These are phyloP conservation scores for Akanthomyces lecanii DNA, from an alignment of 2,329 filamentous ascomycete genomes.

Conservation along the genomic window DNA sequence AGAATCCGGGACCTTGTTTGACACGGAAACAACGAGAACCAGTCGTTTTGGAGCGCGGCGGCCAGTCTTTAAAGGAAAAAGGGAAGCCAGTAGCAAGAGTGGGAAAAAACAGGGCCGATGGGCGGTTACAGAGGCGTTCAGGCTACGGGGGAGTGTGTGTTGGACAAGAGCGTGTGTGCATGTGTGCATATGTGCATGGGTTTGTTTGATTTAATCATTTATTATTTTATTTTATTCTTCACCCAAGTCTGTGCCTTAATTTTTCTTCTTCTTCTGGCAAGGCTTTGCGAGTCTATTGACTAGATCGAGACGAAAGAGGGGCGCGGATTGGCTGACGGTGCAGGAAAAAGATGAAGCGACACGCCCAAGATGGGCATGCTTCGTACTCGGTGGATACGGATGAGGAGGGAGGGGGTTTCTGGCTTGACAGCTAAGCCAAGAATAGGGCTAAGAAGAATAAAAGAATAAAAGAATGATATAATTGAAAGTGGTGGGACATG, in stretches of 20 bases:
- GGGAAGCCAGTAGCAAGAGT: background rate
- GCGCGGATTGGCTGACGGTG: conserved; percentile 3
- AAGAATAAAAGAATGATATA: background rate
- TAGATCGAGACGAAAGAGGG: conserved; percentile 7
- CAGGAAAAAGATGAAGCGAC: background rate
- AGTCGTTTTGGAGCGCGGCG: conserved; percentile 2
- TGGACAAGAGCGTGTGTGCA: background rate
- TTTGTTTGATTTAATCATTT: background rate
- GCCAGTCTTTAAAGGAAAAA: background rate
- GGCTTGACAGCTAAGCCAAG: background rate
- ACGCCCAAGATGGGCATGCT: background rate
- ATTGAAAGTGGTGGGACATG: background rate
- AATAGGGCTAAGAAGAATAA: background rate
- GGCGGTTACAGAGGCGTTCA: conserved; percentile 9
- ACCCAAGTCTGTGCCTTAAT: background rate
- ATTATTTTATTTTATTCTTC: background rate
- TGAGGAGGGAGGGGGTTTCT: background rate
- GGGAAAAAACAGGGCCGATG: conserved; percentile 8
- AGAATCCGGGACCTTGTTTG: background rate
- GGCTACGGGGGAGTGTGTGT: background rate
- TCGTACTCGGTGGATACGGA: conserved; percentile 3
- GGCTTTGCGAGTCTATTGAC: conserved; percentile 11
- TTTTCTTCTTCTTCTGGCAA: background rate
- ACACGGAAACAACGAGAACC: conserved; percentile 1
- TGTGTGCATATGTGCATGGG: background rate